Percentiles rank a stretch among this genome's conserved stretches.
Evolutionary conservation across 2,329 filamentous ascomycete genomes (phyloP).

Genomic region (Cladophialophora immunda): DNA sequence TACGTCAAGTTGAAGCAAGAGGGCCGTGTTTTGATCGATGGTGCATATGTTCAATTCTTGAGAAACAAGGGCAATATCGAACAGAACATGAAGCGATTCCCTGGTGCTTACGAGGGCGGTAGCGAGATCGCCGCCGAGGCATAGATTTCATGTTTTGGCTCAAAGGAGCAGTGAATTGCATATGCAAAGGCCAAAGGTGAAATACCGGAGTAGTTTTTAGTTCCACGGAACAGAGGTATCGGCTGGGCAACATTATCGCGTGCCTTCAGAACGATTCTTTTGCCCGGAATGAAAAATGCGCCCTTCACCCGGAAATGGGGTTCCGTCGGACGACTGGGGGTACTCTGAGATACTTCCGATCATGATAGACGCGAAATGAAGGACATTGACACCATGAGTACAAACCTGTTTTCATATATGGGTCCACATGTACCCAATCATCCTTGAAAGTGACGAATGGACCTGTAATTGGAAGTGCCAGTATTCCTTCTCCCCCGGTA

Average conservation of each 20-base stretch:
- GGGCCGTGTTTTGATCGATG: constrained; percentile 93
- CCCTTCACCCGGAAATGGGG: neutral
- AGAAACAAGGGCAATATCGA: constrained; percentile 87
- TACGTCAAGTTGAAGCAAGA: constrained; percentile 95
- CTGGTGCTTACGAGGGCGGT: constrained; percentile 73
- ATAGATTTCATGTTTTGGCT: constrained; percentile 45
- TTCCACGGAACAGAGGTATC: neutral
- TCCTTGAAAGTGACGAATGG: neutral
- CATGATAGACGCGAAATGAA: constrained; percentile 8
- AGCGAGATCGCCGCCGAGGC: constrained; percentile 54
- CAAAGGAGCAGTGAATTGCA: neutral
- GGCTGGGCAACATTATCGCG: neutral
- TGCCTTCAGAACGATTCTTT: neutral
- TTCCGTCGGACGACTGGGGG: neutral
- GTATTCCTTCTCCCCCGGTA: neutral
- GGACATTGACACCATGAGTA: neutral
- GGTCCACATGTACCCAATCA: neutral
- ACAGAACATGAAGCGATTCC: constrained; percentile 93
- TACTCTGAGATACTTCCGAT: constrained; percentile 5
- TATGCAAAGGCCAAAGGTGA: neutral
- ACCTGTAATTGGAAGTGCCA: neutral
- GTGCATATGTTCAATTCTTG: constrained; percentile 99
- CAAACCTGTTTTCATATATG: neutral
- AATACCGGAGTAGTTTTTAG: neutral
- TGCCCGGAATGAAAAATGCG: neutral